Evolutionary conservation across 768 basidiomycete genomes (phyloP), one percentile per base, ranked within the genome.

Genomic region (Hygrophorus russula): DNA sequence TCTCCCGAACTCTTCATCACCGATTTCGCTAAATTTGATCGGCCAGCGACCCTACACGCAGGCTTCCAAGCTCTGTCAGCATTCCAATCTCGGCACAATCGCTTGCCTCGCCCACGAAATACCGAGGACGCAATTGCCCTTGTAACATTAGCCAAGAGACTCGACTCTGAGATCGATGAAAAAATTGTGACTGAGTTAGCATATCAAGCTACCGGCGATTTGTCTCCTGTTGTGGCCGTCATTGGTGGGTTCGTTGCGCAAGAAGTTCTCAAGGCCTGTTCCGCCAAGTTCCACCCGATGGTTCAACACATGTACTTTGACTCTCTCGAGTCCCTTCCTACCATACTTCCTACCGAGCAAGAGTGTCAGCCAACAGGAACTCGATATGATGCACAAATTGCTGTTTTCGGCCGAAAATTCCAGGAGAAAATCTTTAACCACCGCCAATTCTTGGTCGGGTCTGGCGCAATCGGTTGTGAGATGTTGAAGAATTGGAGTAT

Each of bases 401-500:
- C 91, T 30, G 92, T 99, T 8, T 97, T 99, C 56, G 96, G 96
- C 5, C 86, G 80, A 60, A 56, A 64, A 1, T 98, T 98, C 79
- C 96, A 99, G 52, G 73, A 83, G 32, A 96, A 88, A 69, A 82
- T 99, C 48, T 74, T 78, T 33, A 83, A 85, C 57, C 79, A 90
- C 58, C 76, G 86, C 19, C 88, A 98, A 56, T 99, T 99, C 76
- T 74, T 99, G 36, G 96, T 99, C 44, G 96, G 96, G 7, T 81
- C 94, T n/a, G 96, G 96, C 36, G 96, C 96, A 29, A 98, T 99
- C 59, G 96, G 96, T 14, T 99, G 96, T 58, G 96, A 99, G 67
- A 98, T 98, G 96, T 67, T 99, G 55, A 99, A 99, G 72, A 99
- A 98, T 63, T 99, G 96, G 96, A 86, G 88, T 51, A 87, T 98